These are phyloP conservation scores for Dactylis glomerata DNA, from an alignment of 176 grass and related monocot species.

Conservation along the genomic window DNA sequence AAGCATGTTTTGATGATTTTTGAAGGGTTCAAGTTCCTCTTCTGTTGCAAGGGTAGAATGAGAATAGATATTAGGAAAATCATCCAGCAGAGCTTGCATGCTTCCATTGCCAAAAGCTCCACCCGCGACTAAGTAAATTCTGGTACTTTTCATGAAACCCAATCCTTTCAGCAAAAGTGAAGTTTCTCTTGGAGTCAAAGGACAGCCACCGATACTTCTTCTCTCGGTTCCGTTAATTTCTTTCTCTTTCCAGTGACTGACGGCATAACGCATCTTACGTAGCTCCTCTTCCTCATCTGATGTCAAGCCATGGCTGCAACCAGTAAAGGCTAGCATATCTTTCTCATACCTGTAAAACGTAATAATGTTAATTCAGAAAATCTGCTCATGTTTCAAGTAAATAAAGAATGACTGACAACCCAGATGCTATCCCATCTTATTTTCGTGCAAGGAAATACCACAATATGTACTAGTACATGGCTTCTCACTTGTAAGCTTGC, in stretches of 20 bases:
- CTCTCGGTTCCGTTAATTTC: conserved; percentile 92
- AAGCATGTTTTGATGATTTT: conserved; percentile 96
- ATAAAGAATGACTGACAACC: not conserved
- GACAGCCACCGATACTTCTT: conserved; percentile 78
- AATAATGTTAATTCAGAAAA: not conserved
- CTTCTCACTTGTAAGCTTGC: not conserved
- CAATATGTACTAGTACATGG: conserved; percentile 1
- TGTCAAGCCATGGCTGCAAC: conserved; percentile 78
- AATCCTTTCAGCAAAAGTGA: conserved; percentile 83
- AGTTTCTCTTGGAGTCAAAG: conserved; percentile 91
- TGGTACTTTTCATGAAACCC: conserved; percentile 61
- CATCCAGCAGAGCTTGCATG: conserved; percentile 62
- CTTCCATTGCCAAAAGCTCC: conserved; percentile 95
- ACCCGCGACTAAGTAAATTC: conserved; percentile 94
- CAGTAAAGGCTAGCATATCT: conserved; percentile 99
- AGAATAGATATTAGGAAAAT: conserved; percentile 87
- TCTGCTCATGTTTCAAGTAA: not conserved
- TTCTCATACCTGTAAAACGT: conserved; percentile 83
- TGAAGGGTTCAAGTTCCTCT: conserved; percentile 75
- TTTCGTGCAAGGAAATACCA: not conserved
- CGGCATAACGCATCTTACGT: conserved; percentile 81
- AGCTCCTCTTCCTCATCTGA: conserved; percentile 71
- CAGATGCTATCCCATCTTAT: not conserved
- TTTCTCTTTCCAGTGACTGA: conserved; percentile 98
- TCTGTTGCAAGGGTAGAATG: conserved; percentile 72